A percentile compares a stretch with the other conserved stretches of the same genome.
phyloP scores from a whole-genome alignment of 1,139 yeast species.

The Petasospora rhodanensis region DNA sequence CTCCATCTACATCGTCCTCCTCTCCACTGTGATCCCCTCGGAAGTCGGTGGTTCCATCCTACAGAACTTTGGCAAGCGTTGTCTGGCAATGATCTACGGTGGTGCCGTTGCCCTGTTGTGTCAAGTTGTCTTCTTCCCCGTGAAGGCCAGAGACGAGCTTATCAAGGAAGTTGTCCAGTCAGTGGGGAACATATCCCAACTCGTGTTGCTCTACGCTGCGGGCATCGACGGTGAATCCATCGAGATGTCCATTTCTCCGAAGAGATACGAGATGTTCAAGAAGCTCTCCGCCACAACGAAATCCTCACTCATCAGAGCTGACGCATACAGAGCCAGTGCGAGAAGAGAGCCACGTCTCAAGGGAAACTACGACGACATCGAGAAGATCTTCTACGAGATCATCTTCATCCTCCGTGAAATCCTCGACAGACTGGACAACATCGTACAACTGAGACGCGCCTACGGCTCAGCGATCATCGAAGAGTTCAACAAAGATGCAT shows the following conservation, averaged over 20 bases:
- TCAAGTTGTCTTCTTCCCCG: constrained; percentile 41
- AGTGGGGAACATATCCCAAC: constrained; percentile 35
- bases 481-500: constrained; percentile 37
- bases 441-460: constrained; percentile 37
- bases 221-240: constrained; percentile 36
- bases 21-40: constrained; percentile 38
- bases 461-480: constrained; percentile 45
- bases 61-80: constrained; percentile 43
- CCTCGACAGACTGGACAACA: constrained; percentile 43
- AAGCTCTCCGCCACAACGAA: constrained; percentile 34
- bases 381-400: constrained; percentile 38
- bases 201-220: constrained; percentile 35
- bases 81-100: constrained; percentile 46
- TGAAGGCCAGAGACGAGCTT: constrained; percentile 41
- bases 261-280: constrained; percentile 27
- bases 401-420: constrained; percentile 42
- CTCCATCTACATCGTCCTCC: constrained; percentile 40
- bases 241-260: constrained; percentile 25
- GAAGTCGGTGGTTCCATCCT: constrained; percentile 37
- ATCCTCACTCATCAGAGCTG: constrained; percentile 37
- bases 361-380: constrained; percentile 38
- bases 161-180: constrained; percentile 37
- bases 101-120: constrained; percentile 43
- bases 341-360: constrained; percentile 45
- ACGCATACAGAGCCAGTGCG: constrained; percentile 36